phyloP scores from a whole-genome alignment of 140 eudicot genomes.

The Oenanthe javanica region DNA sequence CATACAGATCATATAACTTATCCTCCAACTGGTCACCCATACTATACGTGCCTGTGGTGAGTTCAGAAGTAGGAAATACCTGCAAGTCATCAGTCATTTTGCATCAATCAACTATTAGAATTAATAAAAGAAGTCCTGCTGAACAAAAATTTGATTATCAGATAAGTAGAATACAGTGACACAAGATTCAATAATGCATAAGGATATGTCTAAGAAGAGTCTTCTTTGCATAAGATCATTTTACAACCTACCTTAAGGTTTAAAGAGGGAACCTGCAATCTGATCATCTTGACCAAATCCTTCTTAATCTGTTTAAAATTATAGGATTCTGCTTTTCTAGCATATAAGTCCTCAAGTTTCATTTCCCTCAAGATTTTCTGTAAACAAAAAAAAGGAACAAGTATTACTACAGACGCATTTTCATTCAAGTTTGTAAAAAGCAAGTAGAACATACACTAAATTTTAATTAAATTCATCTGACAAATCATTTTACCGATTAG shows the following conservation, averaged over 20 bases:
- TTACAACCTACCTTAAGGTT: slow-evolving; percentile 12
- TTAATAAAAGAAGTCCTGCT: not conserved
- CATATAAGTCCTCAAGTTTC: slow-evolving; percentile 20
- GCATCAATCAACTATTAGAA: not conserved
- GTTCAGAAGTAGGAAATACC: slow-evolving; percentile 9
- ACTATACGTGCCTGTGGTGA: slow-evolving; percentile 12
- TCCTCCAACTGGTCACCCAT: slow-evolving; percentile 31
- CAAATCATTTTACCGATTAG: too few species aligned
- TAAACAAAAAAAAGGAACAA: not conserved
- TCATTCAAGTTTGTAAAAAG: too few species aligned
- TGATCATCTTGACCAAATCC: slow-evolving; percentile 25
- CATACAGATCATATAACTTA: slow-evolving; percentile 33
- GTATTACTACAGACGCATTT: too few species aligned
- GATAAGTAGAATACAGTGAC: not conserved
- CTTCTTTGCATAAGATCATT: not conserved
- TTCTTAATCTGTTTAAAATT: slow-evolving; percentile 16
- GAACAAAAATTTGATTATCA: not conserved
- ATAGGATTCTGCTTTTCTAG: slow-evolving; percentile 16
- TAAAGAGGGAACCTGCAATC: slow-evolving; percentile 14
- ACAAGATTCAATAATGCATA: not conserved
- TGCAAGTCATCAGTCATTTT: not conserved
- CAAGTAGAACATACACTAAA: too few species aligned
- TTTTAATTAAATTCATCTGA: too few species aligned
- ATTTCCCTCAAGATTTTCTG: slow-evolving; percentile 27
- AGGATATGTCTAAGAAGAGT: not conserved